A percentile compares a stretch with the other conserved stretches of the same genome.
Evolutionary conservation across 2,329 filamentous ascomycete genomes (phyloP).

Genomic region (Cytospora piceicola): DNA sequence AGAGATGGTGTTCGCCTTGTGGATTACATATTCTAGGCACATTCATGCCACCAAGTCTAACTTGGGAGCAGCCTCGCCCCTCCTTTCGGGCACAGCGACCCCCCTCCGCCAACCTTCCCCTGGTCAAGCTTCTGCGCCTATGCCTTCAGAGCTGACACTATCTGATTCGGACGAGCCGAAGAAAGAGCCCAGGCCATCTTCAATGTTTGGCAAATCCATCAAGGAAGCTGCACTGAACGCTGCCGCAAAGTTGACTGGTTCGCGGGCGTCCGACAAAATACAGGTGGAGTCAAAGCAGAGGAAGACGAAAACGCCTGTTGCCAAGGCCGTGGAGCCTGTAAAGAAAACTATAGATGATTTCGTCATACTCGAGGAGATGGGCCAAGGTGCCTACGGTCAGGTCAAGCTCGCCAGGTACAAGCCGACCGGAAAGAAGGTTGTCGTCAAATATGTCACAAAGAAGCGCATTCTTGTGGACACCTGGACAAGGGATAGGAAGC

Average conservation of each 20-base stretch:
- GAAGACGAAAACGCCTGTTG: conserved; percentile 11
- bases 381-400: conserved; percentile 95
- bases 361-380: conserved; percentile 94
- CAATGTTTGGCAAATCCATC: conserved; percentile 59
- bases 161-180: conserved; percentile 57
- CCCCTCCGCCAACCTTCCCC: conserved; percentile 80
- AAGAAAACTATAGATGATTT: conserved; percentile 93
- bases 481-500: conserved; percentile 90
- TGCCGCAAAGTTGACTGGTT: conserved; percentile 56
- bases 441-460: conserved; percentile 98
- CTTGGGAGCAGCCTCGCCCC: conserved; percentile 65
- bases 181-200: conserved; percentile 48
- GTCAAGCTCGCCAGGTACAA: conserved; percentile 93
- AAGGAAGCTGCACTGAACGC: conserved; percentile 61
- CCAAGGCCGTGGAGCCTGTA: conserved; percentile 40
- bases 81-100: conserved; percentile 67
- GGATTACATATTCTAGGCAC: conserved; percentile 96
- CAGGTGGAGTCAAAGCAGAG: conserved; percentile 33
- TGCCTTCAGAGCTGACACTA: conserved; percentile 56
- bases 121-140: conserved; percentile 67
- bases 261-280: conserved; percentile 32
- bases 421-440: conserved; percentile 78
- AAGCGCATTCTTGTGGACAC: conserved; percentile 95
- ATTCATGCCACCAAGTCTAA: conserved; percentile 73
- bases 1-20: conserved; percentile 90